Evolutionary conservation across 345 rosid genomes (phyloP).

Genomic region (Sisymbrium altissimum): DNA sequence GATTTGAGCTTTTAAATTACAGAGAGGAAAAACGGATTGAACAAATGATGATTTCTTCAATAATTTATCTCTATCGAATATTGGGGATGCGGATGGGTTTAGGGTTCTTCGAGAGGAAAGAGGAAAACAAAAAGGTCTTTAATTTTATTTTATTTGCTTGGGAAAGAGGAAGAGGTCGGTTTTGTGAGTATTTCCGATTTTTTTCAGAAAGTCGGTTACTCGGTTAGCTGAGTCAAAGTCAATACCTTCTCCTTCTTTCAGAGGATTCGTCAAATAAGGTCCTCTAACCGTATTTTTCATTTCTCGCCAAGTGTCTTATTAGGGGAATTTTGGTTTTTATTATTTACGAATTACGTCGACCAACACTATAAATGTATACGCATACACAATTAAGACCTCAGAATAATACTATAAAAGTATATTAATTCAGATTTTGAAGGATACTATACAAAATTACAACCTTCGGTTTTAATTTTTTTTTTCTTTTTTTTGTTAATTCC

Average conservation of each 20-base stretch:
- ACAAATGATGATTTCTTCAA: neutral
- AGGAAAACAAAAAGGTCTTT: neutral
- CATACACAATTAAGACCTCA: no score
- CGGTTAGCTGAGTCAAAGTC: constrained; percentile 24
- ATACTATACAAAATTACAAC: neutral
- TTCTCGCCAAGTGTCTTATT: no score
- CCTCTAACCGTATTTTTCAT: no score
- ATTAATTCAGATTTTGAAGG: neutral
- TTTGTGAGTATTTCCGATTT: neutral
- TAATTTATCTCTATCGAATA: neutral
- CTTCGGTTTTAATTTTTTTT: no score
- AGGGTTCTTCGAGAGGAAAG: constrained; percentile 17
- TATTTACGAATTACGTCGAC: no score
- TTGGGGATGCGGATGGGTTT: constrained; percentile 11
- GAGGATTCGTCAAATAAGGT: neutral
- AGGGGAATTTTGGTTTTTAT: no score
- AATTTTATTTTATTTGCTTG: constrained; percentile 7
- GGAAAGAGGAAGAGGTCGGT: constrained; percentile 26
- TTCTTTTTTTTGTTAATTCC: no score
- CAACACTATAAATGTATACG: no score
- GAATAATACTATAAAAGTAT: neutral
- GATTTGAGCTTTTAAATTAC: no score
- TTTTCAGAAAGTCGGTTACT: neutral
- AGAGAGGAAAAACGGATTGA: neutral
- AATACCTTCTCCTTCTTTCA: neutral